These are phyloP conservation scores for Puccinia brachypodii DNA, from an alignment of 1,284 basidiomycete genomes.

Conservation along the genomic window DNA sequence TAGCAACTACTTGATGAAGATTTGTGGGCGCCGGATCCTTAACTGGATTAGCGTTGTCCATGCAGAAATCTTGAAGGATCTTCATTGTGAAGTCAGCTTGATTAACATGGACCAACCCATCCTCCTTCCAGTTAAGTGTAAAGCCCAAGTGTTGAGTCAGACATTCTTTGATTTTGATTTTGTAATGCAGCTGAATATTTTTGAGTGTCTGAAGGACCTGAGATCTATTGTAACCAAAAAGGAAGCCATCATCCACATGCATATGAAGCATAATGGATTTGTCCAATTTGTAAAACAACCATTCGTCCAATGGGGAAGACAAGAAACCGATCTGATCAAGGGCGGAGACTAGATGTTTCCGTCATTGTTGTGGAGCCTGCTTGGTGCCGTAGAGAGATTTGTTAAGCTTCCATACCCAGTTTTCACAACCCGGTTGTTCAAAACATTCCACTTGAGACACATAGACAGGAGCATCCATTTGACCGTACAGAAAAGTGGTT, in stretches of 20 bases:
- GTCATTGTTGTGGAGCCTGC: conserved; percentile 6
- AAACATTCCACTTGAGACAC: conserved; percentile 8
- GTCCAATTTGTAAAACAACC: background rate
- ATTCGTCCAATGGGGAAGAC: too few species aligned
- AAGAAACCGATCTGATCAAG: background rate
- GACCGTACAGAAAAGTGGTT: conserved; percentile 16
- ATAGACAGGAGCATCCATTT: background rate
- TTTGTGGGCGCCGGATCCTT: background rate
- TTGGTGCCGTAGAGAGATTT: conserved; percentile 9
- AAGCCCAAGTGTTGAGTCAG: background rate
- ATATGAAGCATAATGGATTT: background rate
- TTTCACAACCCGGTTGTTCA: background rate
- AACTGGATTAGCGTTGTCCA: background rate
- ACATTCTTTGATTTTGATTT: background rate
- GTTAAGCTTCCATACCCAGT: background rate
- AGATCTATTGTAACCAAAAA: background rate
- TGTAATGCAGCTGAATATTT: background rate
- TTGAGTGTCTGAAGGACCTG: background rate
- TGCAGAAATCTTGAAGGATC: background rate
- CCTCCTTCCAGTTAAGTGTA: background rate
- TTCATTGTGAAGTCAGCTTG: background rate
- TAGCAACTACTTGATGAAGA: background rate
- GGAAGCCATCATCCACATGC: conserved; percentile 9
- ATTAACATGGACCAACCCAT: background rate
- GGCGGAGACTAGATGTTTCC: background rate